These are phyloP conservation scores for Monilinia aucupariae DNA, from an alignment of 2,329 filamentous ascomycete genomes.

Conservation along the genomic window DNA sequence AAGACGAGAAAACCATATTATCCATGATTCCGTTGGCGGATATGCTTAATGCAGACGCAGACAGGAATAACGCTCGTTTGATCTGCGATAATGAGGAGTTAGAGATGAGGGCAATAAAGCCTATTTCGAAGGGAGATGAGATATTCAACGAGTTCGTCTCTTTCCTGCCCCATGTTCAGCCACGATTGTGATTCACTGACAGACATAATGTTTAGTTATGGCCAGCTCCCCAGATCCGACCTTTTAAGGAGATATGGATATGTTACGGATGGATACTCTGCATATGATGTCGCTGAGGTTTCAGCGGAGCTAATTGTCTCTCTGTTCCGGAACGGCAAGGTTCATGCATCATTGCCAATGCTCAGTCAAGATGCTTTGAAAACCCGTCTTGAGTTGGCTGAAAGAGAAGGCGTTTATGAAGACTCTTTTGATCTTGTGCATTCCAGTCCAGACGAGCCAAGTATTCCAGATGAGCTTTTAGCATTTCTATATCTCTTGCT, in stretches of 20 bases:
- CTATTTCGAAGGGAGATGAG: slow-evolving; percentile 53
- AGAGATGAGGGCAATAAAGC: slow-evolving; percentile 58
- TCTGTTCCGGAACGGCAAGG: slow-evolving; percentile 19
- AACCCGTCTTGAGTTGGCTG: slow-evolving; percentile 39
- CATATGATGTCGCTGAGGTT: slow-evolving; percentile 62
- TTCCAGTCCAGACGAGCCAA: slow-evolving; percentile 26
- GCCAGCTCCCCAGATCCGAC: slow-evolving; percentile 60
- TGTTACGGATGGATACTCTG: slow-evolving; percentile 57
- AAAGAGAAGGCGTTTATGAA: slow-evolving; percentile 54
- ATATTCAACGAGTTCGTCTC: slow-evolving; percentile 54
- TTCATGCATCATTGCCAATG: slow-evolving; percentile 23
- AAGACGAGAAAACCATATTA: slow-evolving; percentile 44
- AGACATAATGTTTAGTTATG: slow-evolving; percentile 42
- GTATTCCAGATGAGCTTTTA: slow-evolving; percentile 35
- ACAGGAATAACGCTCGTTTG: slow-evolving; percentile 54
- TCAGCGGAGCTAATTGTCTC: slow-evolving; percentile 45
- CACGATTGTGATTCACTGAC: neutral
- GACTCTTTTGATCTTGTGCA: slow-evolving; percentile 53
- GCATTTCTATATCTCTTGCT: slow-evolving; percentile 43
- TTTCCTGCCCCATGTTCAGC: neutral
- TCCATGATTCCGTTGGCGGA: slow-evolving; percentile 69
- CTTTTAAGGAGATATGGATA: slow-evolving; percentile 64
- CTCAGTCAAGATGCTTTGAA: slow-evolving; percentile 29
- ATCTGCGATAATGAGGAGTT: slow-evolving; percentile 39
- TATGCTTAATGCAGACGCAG: slow-evolving; percentile 64